These are phyloP conservation scores for Candida smagusa DNA, from an alignment of 1,139 yeast species.

Conservation along the genomic window DNA sequence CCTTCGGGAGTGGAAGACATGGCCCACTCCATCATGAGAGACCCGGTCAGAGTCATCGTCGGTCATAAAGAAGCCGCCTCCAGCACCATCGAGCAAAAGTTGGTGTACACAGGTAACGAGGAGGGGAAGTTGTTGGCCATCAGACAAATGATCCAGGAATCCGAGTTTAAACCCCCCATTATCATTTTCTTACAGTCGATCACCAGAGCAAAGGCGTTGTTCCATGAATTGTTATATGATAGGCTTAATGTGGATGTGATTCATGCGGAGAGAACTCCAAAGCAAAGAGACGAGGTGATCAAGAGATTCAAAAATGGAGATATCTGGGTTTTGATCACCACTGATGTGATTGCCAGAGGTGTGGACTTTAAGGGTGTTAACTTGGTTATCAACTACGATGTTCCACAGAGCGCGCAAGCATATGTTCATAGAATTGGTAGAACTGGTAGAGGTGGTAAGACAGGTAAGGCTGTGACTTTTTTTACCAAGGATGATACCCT, in stretches of 20 bases:
- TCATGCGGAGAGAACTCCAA: conserved; percentile 90
- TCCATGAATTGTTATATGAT: conserved; percentile 88
- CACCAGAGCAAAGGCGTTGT: conserved; percentile 90
- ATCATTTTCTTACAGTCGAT: conserved; percentile 90
- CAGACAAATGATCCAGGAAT: conserved; percentile 79
- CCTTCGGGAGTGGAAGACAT: conserved; percentile 91
- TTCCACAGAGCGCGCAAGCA: conserved; percentile 90
- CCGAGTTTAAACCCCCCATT: conserved; percentile 90
- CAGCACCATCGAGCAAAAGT: conserved; percentile 73
- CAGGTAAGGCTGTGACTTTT: conserved; percentile 85
- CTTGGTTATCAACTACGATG: conserved; percentile 92
- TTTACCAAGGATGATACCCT: conserved; percentile 86
- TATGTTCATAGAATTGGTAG: conserved; percentile 98
- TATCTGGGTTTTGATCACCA: conserved; percentile 93
- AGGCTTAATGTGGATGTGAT: conserved; percentile 91
- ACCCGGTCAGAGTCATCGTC: conserved; percentile 80
- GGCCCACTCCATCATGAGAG: conserved; percentile 80
- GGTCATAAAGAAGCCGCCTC: conserved; percentile 96
- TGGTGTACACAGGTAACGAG: conserved; percentile 88
- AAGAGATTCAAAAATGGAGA: conserved; percentile 85
- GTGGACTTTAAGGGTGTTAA: conserved; percentile 96
- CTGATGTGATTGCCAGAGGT: conserved; percentile 95
- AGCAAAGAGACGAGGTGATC: conserved; percentile 83
- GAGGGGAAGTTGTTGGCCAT: conserved; percentile 91
- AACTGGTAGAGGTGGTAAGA: conserved; percentile 93